These are phyloP conservation scores for Metschnikowia sp. DNA, from an alignment of 805 yeast genomes.

Conservation along the genomic window DNA sequence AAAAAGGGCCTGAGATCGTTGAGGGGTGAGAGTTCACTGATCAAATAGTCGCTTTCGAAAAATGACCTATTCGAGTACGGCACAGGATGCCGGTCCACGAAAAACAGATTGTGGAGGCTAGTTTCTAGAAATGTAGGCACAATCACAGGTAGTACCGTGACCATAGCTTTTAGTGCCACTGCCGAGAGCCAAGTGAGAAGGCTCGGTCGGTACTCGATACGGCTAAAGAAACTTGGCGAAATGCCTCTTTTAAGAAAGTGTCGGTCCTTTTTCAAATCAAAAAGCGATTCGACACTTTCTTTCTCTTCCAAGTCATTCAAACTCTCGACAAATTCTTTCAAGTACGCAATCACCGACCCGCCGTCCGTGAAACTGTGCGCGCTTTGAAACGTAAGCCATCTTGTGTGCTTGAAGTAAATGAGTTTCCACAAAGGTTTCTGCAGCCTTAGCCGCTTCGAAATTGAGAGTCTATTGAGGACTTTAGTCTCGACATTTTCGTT, in stretches of 20 bases:
- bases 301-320: neutral
- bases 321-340: constrained; percentile 10
- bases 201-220: constrained; percentile 3
- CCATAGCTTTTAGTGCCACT: neutral
- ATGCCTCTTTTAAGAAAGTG: constrained; percentile 5
- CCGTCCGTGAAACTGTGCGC: constrained; percentile 11
- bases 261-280: constrained; percentile 5
- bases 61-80: constrained; percentile 5
- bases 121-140: constrained; percentile 10
- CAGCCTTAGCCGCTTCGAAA: neutral
- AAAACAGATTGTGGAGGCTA: constrained; percentile 7
- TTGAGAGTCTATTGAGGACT: neutral
- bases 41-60: constrained; percentile 5
- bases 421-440: constrained; percentile 7
- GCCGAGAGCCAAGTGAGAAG: constrained; percentile 1
- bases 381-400: constrained; percentile 10
- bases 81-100: constrained; percentile 4
- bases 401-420: constrained; percentile 4
- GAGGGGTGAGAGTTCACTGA: constrained; percentile 6
- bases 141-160: constrained; percentile 3
- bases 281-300: neutral
- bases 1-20: constrained; percentile 1
- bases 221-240: constrained; percentile 5
- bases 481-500: neutral
- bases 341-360: constrained; percentile 9